Evolutionary conservation across 2,329 filamentous ascomycete species (phyloP).

Genomic region (Verruconis gallopava): DNA sequence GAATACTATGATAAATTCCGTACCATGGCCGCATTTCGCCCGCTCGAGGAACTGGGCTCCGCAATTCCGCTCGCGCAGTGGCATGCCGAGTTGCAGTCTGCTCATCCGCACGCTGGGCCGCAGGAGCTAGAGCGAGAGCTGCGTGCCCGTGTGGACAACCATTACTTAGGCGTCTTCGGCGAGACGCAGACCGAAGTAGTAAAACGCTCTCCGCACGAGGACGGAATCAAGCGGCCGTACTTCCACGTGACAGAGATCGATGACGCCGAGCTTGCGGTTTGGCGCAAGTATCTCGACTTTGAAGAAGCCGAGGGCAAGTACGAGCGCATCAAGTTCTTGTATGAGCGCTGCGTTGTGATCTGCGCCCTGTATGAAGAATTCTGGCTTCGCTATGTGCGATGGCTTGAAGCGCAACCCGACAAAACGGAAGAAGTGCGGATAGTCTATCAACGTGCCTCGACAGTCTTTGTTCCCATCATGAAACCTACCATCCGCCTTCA

Average conservation of each 20-base stretch:
- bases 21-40: slow-evolving; percentile 57
- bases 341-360: slow-evolving; percentile 85
- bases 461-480: slow-evolving; percentile 75
- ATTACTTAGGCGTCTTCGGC: slow-evolving; percentile 70
- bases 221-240: slow-evolving; percentile 88
- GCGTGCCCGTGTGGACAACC: slow-evolving; percentile 62
- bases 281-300: slow-evolving; percentile 93
- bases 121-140: slow-evolving; percentile 75
- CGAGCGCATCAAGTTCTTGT: slow-evolving; percentile 63
- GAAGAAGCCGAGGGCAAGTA: slow-evolving; percentile 78
- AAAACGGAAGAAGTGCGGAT: slow-evolving; percentile 86
- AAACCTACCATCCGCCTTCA: slow-evolving; percentile 73
- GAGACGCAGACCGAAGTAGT: slow-evolving; percentile 76
- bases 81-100: slow-evolving; percentile 57
- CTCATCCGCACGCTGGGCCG: slow-evolving; percentile 49
- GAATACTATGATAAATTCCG: slow-evolving; percentile 90
- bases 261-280: slow-evolving; percentile 71
- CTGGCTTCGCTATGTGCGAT: slow-evolving; percentile 92
- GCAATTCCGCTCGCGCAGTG: slow-evolving; percentile 55
- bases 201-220: slow-evolving; percentile 89
- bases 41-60: slow-evolving; percentile 59
- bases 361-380: slow-evolving; percentile 95
- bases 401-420: slow-evolving; percentile 70
- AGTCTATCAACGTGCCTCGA: slow-evolving; percentile 80
- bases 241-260: slow-evolving; percentile 94